Percentiles rank a stretch among this genome's conserved stretches.
Conservation (phyloP, 306 rosid genomes). For the Ceratonia siliqua region DNA sequence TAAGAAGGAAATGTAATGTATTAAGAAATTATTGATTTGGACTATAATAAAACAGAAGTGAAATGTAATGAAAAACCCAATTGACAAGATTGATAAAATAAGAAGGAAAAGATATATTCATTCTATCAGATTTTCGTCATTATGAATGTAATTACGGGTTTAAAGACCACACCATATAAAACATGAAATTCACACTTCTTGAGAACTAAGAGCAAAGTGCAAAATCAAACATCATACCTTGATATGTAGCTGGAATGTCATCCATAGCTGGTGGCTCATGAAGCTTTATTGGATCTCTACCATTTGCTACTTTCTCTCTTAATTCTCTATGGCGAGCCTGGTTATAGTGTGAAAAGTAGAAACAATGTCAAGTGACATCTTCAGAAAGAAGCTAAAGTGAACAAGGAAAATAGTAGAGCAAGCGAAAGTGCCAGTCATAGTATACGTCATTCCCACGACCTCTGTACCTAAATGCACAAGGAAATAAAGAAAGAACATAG, state of each 20-base stretch:
- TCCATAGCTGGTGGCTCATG: constrained; percentile 51
- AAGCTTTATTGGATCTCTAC: constrained; percentile 89
- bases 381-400: too few species aligned
- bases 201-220: not conserved
- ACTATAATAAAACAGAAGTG: too few species aligned
- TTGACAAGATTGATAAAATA: too few species aligned
- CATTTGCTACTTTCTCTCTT: constrained; percentile 90
- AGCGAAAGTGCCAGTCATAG: constrained; percentile 82
- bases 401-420: constrained; percentile 85
- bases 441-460: constrained; percentile 95
- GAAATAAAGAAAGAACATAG: constrained; percentile 89
- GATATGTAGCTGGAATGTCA: constrained; percentile 45
- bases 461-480: constrained; percentile 74
- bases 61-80: too few species aligned
- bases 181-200: not conserved
- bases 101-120: too few species aligned
- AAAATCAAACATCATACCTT: constrained; percentile 50
- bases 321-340: constrained; percentile 78
- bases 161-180: constrained; percentile 4
- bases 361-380: too few species aligned
- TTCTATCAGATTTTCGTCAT: not conserved
- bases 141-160: not conserved
- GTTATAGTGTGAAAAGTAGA: not conserved
- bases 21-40: too few species aligned
- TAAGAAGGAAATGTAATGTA: too few species aligned